phyloP scores from a whole-genome alignment of 345 rosid species.

The Abelmoschus esculentus region DNA sequence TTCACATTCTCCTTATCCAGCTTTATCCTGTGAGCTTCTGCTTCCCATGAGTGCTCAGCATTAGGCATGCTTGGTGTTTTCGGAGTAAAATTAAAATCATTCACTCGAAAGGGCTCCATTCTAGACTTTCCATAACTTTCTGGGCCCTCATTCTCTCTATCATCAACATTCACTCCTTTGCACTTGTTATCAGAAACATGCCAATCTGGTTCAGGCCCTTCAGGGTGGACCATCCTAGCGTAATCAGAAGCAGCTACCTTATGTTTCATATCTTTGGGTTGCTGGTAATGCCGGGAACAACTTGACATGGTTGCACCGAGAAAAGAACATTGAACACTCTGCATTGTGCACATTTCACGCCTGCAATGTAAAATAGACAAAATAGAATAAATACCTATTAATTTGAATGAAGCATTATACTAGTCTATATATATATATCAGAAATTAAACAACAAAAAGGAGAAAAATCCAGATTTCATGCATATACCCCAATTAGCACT shows the following conservation, averaged over 20 bases:
- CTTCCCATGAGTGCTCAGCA: neutral
- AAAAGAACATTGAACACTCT: constrained; percentile 12
- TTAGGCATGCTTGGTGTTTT: neutral
- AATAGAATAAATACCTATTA: constrained; percentile 1
- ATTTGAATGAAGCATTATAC: neutral
- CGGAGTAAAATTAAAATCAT: neutral
- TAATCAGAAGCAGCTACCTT: constrained; percentile 20
- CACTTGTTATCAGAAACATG: constrained; percentile 7
- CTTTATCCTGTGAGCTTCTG: neutral
- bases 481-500: neutral
- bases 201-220: neutral
- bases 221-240: constrained; percentile 34
- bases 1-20: neutral
- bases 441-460: neutral
- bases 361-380: constrained; percentile 25
- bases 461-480: neutral
- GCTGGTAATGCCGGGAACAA: constrained; percentile 18
- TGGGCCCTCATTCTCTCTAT: neutral
- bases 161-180: neutral
- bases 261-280: constrained; percentile 22
- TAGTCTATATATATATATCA: neutral
- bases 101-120: neutral
- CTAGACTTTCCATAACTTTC: constrained; percentile 1
- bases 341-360: constrained; percentile 23
- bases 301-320: constrained; percentile 22